Evolutionary conservation across 352 stramenopile species (phyloP), one percentile per base, ranked within the genome.

Genomic region (Lagenidium sp.): DNA sequence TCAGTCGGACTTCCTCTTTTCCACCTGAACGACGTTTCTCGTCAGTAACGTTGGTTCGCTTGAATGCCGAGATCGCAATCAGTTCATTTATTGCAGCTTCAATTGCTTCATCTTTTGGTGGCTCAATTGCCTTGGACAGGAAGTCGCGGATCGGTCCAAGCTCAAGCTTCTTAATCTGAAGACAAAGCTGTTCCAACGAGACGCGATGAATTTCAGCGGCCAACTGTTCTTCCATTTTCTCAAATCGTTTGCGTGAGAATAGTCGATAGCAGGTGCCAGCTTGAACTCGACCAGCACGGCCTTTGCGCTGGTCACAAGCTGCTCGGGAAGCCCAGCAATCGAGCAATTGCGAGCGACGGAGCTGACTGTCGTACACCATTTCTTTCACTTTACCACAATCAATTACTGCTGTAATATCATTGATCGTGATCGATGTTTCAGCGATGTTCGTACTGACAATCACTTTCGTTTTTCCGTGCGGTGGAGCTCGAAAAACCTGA

Each of bases 61-160:
- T 52, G 47, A 98, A 91, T 20, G 89, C 93, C 15, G 85, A 77
- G 25, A 98, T 94, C 28, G 82, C 71, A 5, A 92, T 58, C 10
- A 98, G 72, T 30, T 97, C 81, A 15, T 91, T 69, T 16, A 99
- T 79, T 4, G 93, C 90, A 37, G 93, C 89, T 16, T 92, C 68
- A 18, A 99, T 89, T 1, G 89, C 77, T 19, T 96, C 64, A 15
- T 85, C 58, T 15, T 79, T 75, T 4, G 96, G 96, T 19, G 95
- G 95, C 50, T 99, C 85, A 16, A 99, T 90, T 6, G 81, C 73
- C 43, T 85, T 87, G 2, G 68, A 52, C 1, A 92, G 53, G 47
- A 95, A 93, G 1, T 48, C 55, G 32, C 70, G 70, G 34, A 91
- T 87, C 6, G 75, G 70, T 0, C 80, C 80, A 6, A 95, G 63